Conservation (phyloP, 106 monocot species). For the Platanthera guangdongensis region DNA sequence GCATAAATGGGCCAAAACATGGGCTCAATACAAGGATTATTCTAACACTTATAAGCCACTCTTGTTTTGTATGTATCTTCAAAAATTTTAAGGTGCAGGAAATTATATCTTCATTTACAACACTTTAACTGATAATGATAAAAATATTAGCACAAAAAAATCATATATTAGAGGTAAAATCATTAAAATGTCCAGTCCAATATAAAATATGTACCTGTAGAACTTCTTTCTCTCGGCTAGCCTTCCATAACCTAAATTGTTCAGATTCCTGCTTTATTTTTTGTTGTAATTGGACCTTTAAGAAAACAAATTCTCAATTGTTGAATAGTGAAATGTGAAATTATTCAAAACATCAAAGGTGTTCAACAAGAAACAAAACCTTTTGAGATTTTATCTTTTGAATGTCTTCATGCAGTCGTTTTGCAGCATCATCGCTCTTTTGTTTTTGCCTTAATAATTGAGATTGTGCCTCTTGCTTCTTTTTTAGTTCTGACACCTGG, state of each 20-base stretch:
- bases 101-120: not conserved
- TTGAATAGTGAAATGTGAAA: not conserved
- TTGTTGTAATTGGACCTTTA: conserved; percentile 92
- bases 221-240: conserved; percentile 89
- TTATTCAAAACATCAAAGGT: not conserved
- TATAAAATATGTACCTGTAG: conserved; percentile 54
- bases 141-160: not conserved
- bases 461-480: conserved; percentile 88
- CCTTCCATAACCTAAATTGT: conserved; percentile 91
- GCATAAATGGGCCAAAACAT: no score
- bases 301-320: not conserved
- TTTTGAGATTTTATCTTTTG: conserved; percentile 91
- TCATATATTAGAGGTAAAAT: not conserved
- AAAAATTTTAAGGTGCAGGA: no score
- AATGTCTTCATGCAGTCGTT: conserved; percentile 83
- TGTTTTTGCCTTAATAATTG: conserved; percentile 92
- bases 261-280: conserved; percentile 98
- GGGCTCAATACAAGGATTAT: no score
- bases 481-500: conserved; percentile 91
- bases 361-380: conserved; percentile 22
- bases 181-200: not conserved
- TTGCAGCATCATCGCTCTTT: conserved; percentile 92
- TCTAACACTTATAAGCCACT: no score
- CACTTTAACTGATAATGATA: not conserved
- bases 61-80: no score